phyloP scores from a whole-genome alignment of 805 yeast genomes.

The Nakazawaea siamensis region DNA sequence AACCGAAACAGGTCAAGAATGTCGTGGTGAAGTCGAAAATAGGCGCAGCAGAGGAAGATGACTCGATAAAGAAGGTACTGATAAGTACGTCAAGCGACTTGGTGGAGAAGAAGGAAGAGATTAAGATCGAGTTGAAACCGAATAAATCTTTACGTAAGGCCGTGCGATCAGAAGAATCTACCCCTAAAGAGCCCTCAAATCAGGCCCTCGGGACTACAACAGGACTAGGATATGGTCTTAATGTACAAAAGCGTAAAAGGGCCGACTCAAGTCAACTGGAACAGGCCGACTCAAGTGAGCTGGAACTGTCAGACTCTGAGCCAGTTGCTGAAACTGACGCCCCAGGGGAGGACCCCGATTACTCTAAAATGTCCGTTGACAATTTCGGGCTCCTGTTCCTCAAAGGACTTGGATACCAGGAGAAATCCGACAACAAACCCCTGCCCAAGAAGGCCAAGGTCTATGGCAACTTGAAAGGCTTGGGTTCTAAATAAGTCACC shows the following conservation, averaged over 20 bases:
- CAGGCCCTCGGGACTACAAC: no score
- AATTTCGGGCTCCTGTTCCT: slow-evolving; percentile 10
- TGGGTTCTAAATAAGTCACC: slow-evolving; percentile 3
- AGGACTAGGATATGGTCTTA: background rate
- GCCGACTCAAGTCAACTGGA: no score
- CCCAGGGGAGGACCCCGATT: slow-evolving; percentile 4
- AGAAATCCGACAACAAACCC: background rate
- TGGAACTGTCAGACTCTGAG: no score
- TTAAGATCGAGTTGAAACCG: slow-evolving; percentile 2
- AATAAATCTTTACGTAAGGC: slow-evolving; percentile 6
- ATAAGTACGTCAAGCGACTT: slow-evolving; percentile 8
- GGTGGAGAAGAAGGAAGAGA: background rate
- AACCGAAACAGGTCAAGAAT: no score
- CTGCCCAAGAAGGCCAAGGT: background rate
- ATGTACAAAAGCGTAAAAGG: background rate
- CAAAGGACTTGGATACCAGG: slow-evolving; percentile 9
- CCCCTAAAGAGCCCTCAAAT: no score
- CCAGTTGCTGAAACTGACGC: background rate
- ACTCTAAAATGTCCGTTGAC: slow-evolving; percentile 8
- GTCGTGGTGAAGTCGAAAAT: slow-evolving; percentile 6
- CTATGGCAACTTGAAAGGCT: slow-evolving; percentile 7
- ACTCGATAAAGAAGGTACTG: background rate
- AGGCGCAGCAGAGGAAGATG: slow-evolving; percentile 2
- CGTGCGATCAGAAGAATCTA: no score
- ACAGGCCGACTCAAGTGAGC: no score